Base-by-base conservation (phyloP, 2,329 filamentous ascomycete species). In the Xylariaceae sp. region DNA sequence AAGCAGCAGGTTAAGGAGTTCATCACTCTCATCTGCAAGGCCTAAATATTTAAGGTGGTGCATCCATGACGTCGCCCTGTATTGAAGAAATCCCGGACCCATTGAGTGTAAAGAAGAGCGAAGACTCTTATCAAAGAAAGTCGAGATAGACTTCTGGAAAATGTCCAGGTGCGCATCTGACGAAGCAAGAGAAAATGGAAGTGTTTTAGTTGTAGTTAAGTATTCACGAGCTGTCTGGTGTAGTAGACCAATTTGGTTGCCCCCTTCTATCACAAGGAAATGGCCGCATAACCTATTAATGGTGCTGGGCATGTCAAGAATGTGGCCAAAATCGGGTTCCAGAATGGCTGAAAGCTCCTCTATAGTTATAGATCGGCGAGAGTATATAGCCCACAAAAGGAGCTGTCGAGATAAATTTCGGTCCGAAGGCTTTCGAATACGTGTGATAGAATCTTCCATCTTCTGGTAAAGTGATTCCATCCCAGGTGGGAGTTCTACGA, bases 401-500 rank as follows among this genome's bases (percentile, higher is more conserved):
- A 61, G 33, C 10, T 32, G 26, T 7, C 26, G 39, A 0, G 55
- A 45, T 10, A 61, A 39, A 1, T 42, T 18, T 4, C 21, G 41
- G 10, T 61, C 57, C 6, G 48, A 53, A 7, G 21, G 11, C 3
- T 42, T 30, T 8, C 30, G 27, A 7, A 57, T 55, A 7, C 33
- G 13, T 1, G 32, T 32, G 4, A 61, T 27, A 9, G 47, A 33
- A 2, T 21, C 39, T 20, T 53, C 57, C 57, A 61, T 59, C 6
- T 54, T 43, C 4, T 39, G 43, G 21, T 59, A 61, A 16, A 61
- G 37, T 0, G 52, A 53, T 5, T 67, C 62, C 69, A 73, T 72
- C 2, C 64, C 71, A 1, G 49, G 29, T 1, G 70, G 71, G 0
- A 71, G 48, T 6, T 67, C 60, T 1, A 62, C 20, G 2, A 73